Evolutionary conservation across 2,329 filamentous ascomycete species (phyloP), one percentile per base, ranked within the genome.

Genomic region (Xylariaceae sp.): DNA sequence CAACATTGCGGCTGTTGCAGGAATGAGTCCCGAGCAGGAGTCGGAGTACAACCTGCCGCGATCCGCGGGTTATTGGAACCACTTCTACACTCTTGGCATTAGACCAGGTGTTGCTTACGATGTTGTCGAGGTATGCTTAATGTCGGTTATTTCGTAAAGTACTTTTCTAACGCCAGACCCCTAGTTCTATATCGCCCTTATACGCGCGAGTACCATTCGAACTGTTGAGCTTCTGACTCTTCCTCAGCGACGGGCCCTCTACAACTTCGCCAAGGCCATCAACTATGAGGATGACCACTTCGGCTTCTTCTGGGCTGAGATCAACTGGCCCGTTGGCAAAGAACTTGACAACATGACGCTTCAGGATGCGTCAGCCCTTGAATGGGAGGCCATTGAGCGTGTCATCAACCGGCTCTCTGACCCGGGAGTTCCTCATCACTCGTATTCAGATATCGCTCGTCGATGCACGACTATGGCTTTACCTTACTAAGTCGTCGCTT

Each of bases 121-220:
- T 51, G 57, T 82, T 3, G 56, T 81, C 17, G 71, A 81, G 63
- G 78, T 78, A 66, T 57, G 70, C 61, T 16, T 4, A 26, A 9
- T 35, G 8, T 34, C 17, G 9, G 12, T 32, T n/a, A 6, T 7
- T 32, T 32, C 30, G 13, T n/a, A 7, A 6, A 11, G 6, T 26
- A 26, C 22, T 26, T 11, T 32, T 17, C 30, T 32, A 13, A n/a
- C 30, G 8, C 6, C 22, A 26, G 6, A 26, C 22, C 22, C 22
- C 6, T 37, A 81, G 77, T 82, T 70, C 65, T 82, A 80, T 60
- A 72, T 81, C 40, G 62, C 65, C 13, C 44, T 78, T 18, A 73
- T 82, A 42, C 73, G 76, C 29, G 69, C 76, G 49, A 71, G 76
- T 52, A 74, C 75, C 1, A 63, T 56, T 11, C 61, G 67, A 2